phyloP scores from a whole-genome alignment of 83 land plant species.

The Picea engelmannii region DNA sequence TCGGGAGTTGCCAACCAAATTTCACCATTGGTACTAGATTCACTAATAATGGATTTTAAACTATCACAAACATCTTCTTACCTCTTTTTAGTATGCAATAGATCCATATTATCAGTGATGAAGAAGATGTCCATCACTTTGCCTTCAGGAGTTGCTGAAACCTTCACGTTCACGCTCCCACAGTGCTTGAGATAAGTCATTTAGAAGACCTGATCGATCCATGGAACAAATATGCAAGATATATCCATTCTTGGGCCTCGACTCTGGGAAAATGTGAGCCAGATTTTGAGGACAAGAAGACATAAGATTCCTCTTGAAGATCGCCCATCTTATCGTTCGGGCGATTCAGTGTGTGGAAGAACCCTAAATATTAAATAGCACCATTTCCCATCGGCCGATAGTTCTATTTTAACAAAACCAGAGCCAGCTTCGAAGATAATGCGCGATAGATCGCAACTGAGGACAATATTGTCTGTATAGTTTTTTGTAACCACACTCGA shows the following conservation, averaged over 20 bases:
- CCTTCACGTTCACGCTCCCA: too few species aligned
- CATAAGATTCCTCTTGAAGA: conserved; percentile 48
- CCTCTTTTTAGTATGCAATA: conserved; percentile 54
- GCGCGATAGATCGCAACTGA: conserved; percentile 70
- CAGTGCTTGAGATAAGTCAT: too few species aligned
- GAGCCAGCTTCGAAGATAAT: conserved; percentile 73
- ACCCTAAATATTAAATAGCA: conserved; percentile 85
- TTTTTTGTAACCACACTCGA: conserved; percentile 70
- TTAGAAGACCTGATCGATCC: too few species aligned
- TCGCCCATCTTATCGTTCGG: conserved; percentile 44
- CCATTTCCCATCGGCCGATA: conserved; percentile 91
- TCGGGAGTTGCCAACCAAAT: conserved; percentile 51
- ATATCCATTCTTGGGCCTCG: too few species aligned
- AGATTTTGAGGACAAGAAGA: conserved; percentile 52
- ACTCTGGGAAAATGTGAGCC: conserved; percentile 20
- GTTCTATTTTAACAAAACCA: conserved; percentile 60
- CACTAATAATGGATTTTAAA: conserved; percentile 44
- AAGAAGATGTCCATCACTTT: too few species aligned
- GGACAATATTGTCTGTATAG: conserved; percentile 77
- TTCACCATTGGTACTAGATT: conserved; percentile 45
- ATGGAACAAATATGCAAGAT: too few species aligned
- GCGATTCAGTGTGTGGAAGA: conserved; percentile 22
- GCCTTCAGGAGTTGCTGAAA: too few species aligned
- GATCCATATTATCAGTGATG: conserved; percentile 37
- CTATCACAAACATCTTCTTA: conserved; percentile 33